Percentiles rank a stretch among this genome's conserved stretches.
These are phyloP conservation scores for Avena sativa DNA, from an alignment of 176 grass and related monocot species.

Conservation along the genomic window DNA sequence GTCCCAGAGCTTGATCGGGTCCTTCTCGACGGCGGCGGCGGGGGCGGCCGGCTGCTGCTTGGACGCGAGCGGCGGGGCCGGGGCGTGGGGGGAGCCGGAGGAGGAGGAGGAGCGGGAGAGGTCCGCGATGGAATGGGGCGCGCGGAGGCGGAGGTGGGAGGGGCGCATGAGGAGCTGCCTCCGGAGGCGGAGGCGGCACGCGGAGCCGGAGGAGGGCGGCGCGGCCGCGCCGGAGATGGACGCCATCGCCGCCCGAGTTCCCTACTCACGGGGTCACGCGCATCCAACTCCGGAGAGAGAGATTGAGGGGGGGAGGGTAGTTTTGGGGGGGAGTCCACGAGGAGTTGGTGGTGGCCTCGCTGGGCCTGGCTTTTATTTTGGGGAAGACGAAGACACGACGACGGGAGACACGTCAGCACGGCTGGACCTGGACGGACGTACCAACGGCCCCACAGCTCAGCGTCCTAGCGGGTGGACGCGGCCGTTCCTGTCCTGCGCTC, in stretches of 20 bases:
- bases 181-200: constrained; percentile 44
- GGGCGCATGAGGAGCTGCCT: constrained; percentile 43
- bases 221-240: constrained; percentile 66
- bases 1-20: constrained; percentile 85
- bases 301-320: not conserved
- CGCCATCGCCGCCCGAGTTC: constrained; percentile 41
- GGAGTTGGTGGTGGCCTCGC: constrained; percentile 42
- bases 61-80: constrained; percentile 31
- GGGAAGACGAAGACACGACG: constrained; percentile 14
- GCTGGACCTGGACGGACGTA: no score
- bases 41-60: not conserved
- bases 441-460: not conserved
- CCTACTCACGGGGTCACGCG: constrained; percentile 1
- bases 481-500: not conserved
- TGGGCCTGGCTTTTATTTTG: constrained; percentile 51
- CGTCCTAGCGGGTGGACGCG: not conserved
- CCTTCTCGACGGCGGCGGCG: constrained; percentile 64
- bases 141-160: constrained; percentile 65
- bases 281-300: not conserved
- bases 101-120: constrained; percentile 54
- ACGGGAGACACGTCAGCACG: constrained; percentile 14
- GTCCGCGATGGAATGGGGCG: constrained; percentile 75
- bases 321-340: constrained; percentile 46
- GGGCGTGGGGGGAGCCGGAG: constrained; percentile 1
- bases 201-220: constrained; percentile 43